Base-by-base conservation (phyloP, 2,329 filamentous ascomycete species). In the Harringtonia aguacate region DNA sequence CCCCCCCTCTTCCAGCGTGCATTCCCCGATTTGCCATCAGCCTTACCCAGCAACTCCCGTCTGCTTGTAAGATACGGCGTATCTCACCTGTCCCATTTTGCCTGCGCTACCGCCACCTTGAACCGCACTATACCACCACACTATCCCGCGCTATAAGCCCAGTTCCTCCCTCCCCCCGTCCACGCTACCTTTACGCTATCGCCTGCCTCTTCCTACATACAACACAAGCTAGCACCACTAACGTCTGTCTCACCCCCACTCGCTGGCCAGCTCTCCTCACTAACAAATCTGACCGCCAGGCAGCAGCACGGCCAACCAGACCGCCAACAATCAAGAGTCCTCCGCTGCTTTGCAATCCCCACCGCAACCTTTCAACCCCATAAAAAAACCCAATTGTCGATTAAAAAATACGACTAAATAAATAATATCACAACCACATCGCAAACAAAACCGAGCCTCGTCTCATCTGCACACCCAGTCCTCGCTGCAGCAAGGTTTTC, bases 391-490 rank as follows among this genome's bases (percentile, higher is more conserved):
- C 43, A 46, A 40, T 44, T 47, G 43, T 42, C 37, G 29, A 29
- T 36, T 46, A 33, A 39, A 46, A 35, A 44, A 44, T 2, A 41
- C 24, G 24, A 43, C 21, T 28, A 29, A 8, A 22, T 27, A 34
- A 12, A 13, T 29, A 28, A 18, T 35, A 15, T 42, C 35, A 41
- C 28, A 29, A 42, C 44, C 42, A 45, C 35, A 44, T 44, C 46
- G 39, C 41, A 45, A 39, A 44, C 33, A 48, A 43, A 44, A 46
- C 45, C 39, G 50, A 52, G 46, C 46, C 41, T 48, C 43, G 41
- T 45, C 41, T 46, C 27, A 42, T 8, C 12, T 24, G 20, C 29
- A 18, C 30, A 8, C n/a, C 39, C 6, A 14, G 15, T 21, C 20
- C 3, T 21, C 24, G 14, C 41, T 44, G 44, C 44, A 41, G 49